phyloP scores from a whole-genome alignment of 148 eudicot genomes.

The Vaccinium vitisidaea region DNA sequence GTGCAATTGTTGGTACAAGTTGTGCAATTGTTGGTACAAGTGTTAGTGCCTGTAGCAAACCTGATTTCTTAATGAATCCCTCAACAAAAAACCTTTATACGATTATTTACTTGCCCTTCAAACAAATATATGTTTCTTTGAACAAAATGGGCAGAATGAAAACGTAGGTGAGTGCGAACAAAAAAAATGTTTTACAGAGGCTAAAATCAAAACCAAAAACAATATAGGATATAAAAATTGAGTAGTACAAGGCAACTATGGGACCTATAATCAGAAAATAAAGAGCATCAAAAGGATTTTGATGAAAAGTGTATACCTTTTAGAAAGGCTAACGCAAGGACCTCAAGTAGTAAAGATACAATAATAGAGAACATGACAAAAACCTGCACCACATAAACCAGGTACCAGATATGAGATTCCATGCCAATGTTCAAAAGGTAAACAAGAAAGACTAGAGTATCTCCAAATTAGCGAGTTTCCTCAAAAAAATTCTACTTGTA shows the following conservation, averaged over 20 bases:
- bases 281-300: slow-evolving; percentile 5
- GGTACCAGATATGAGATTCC: not conserved
- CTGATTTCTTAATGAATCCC: not conserved
- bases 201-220: not conserved
- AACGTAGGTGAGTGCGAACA: not conserved
- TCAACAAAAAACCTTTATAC: not conserved
- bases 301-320: slow-evolving; percentile 50
- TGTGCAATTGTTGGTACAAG: too few species aligned
- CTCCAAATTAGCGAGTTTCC: not conserved
- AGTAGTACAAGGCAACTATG: not conserved
- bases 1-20: too few species aligned
- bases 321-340: slow-evolving; percentile 47
- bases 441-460: not conserved
- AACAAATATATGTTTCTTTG: not conserved
- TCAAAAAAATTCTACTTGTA: not conserved
- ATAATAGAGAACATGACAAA: slow-evolving; percentile 68
- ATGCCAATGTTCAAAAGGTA: not conserved
- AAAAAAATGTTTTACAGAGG: not conserved
- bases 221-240: not conserved
- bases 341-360: slow-evolving; percentile 61
- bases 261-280: slow-evolving; percentile 2
- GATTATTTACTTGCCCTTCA: not conserved
- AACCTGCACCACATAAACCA: slow-evolving; percentile 51
- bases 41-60: too few species aligned
- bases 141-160: not conserved